A percentile compares a stretch with the other conserved stretches of the same genome.
Evolutionary conservation across 148 eudicot species (phyloP).

Genomic region (Vaccinium myrtillus): DNA sequence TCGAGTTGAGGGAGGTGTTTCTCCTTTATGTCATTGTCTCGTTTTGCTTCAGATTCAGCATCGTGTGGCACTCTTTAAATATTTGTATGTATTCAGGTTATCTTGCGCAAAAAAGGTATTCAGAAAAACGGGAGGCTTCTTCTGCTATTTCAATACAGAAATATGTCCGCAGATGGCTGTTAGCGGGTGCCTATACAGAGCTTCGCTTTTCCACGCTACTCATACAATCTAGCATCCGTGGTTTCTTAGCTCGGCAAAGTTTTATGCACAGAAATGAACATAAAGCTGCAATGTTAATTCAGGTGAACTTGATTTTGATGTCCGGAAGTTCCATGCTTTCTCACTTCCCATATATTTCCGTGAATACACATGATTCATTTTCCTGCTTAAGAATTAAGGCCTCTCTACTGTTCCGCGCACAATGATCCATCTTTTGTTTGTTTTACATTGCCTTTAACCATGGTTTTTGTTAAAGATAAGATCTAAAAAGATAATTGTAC

Average conservation of each 20-base stretch:
- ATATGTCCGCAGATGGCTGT: conserved; percentile 63
- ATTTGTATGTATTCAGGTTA: conserved; percentile 46
- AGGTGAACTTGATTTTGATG: conserved; percentile 41
- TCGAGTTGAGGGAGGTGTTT: neutral
- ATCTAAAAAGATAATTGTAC: neutral
- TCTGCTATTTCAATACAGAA: conserved; percentile 78
- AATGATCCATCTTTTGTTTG: neutral
- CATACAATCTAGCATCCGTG: conserved; percentile 72
- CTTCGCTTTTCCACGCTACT: conserved; percentile 42
- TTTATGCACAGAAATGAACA: conserved; percentile 56
- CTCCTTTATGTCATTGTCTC: neutral
- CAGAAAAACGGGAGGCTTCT: conserved; percentile 45
- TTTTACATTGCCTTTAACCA: neutral
- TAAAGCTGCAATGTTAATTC: conserved; percentile 78
- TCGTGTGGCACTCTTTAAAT: neutral
- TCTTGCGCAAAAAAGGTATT: conserved; percentile 56
- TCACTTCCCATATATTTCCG: neutral
- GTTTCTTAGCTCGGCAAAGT: conserved; percentile 61
- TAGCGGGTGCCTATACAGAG: conserved; percentile 51
- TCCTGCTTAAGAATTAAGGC: neutral
- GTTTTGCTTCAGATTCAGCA: conserved; percentile 7
- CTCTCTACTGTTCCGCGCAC: neutral
- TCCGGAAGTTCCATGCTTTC: neutral
- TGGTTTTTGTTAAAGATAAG: neutral
- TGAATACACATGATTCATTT: neutral